Evolutionary conservation across 2,329 filamentous ascomycete genomes (phyloP), one percentile per base, ranked within the genome.

Genomic region (Diplodia corticola): DNA sequence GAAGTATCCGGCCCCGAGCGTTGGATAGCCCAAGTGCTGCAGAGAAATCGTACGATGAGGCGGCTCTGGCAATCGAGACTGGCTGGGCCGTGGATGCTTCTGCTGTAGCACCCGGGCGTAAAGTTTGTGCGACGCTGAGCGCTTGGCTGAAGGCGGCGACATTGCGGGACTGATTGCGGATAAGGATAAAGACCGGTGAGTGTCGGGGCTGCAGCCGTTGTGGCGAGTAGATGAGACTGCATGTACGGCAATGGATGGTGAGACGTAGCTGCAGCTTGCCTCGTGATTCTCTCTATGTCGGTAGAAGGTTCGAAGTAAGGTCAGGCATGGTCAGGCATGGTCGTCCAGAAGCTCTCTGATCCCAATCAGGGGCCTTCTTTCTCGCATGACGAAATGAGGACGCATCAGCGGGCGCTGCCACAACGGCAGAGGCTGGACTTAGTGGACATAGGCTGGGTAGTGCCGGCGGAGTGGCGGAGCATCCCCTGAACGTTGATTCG

Each of bases 211-310:
- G 55, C 55, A 60, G 55, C 20, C 15, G 37, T 17, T 44, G 55
- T 60, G 55, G 37, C 57, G 44, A 49, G 26, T 60, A 60, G 55
- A 60, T 22, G 55, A 60, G 40, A 40, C 55, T 61, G 57, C 57
- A 61, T 61, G 57, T 24, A 49, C 57, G 28, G 55, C 33, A 59
- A 30, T 20, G 24, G 20, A 30, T 20, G 15, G 37, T 22, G 13
- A 61, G 57, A 49, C 40, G 28, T 28, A 61, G 26, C 57, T 61
- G 57, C 57, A 61, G 4, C n/a, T 12, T 17, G 4, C 57, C 57
- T 61, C 57, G 57, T 61, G 57, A 60, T 48, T n/a, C 7, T 48
- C 7, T 33, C 55, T 22, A n/a, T n/a, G n/a, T n/a, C n/a, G n/a
- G n/a, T n/a, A n/a, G 22, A 46, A 26, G 20, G 33, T 12, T 54